Evolutionary conservation across 345 rosid species (phyloP).

Genomic region (Eucalyptus erythrocorys): DNA sequence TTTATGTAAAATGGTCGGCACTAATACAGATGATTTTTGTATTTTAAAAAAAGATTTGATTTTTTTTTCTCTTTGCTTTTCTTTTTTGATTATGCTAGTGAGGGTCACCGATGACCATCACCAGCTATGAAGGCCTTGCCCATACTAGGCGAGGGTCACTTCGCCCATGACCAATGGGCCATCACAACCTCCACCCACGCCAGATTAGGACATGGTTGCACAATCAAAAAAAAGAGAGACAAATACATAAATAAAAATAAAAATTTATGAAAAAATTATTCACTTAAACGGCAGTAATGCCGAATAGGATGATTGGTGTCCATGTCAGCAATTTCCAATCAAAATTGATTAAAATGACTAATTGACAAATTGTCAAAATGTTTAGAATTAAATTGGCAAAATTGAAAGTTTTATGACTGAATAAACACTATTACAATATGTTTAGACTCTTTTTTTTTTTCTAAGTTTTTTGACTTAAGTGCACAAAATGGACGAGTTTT

Average conservation of each 20-base stretch:
- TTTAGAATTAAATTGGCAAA: rapidly evolving
- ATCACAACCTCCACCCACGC: rapidly evolving
- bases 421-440: background rate
- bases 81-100: rapidly evolving
- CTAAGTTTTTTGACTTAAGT: background rate
- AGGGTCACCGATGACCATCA: background rate
- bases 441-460: no score
- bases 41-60: no score
- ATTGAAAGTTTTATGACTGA: rapidly evolving
- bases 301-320: rapidly evolving
- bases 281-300: rapidly evolving
- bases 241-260: no score
- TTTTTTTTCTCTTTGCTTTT: background rate
- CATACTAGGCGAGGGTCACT: background rate
- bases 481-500: background rate
- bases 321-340: no score
- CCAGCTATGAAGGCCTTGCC: background rate
- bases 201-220: background rate
- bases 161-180: background rate
- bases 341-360: no score
- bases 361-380: rapidly evolving
- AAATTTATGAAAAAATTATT: no score
- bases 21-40: rapidly evolving
- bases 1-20: rapidly evolving
- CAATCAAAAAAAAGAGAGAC: rapidly evolving